These are phyloP conservation scores for Salvia hispanica DNA, from an alignment of 257 asterid genomes.

Conservation along the genomic window DNA sequence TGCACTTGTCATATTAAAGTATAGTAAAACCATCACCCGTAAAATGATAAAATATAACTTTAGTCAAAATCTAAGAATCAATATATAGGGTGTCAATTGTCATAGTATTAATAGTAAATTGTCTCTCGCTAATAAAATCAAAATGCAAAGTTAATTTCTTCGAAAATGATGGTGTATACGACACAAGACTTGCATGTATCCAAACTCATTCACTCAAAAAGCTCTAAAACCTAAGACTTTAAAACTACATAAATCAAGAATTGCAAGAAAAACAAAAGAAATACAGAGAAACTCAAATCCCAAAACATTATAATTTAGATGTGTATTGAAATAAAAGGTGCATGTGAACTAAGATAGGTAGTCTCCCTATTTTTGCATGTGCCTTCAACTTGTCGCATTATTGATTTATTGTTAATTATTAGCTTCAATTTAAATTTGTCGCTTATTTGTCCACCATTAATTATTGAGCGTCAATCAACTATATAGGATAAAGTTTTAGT, in stretches of 20 bases:
- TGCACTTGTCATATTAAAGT: too few species aligned
- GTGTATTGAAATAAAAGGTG: not conserved
- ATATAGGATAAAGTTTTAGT: too few species aligned
- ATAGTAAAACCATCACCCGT: too few species aligned
- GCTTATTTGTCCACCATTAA: constrained; percentile 5
- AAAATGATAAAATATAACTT: too few species aligned
- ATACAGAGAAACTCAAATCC: not conserved
- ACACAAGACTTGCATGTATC: not conserved
- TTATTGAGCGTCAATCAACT: not conserved
- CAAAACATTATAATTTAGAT: constrained; percentile 11
- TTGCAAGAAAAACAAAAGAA: constrained; percentile 5
- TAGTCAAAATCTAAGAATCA: too few species aligned
- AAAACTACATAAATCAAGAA: not conserved
- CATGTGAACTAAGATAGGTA: constrained; percentile 31
- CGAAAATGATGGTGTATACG: not conserved
- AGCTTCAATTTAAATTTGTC: not conserved
- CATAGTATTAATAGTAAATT: not conserved
- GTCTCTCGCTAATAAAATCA: not conserved
- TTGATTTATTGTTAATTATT: not conserved
- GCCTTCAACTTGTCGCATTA: constrained; percentile 36
- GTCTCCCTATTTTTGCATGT: constrained; percentile 27
- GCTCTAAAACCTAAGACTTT: constrained; percentile 7
- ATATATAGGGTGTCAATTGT: too few species aligned
- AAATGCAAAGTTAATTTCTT: not conserved
- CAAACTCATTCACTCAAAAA: not conserved